Percentiles rank a stretch among this genome's conserved stretches.
phyloP scores from a whole-genome alignment of 306 rosid species.

The cucumber (Cucumis sativus) region DNA sequence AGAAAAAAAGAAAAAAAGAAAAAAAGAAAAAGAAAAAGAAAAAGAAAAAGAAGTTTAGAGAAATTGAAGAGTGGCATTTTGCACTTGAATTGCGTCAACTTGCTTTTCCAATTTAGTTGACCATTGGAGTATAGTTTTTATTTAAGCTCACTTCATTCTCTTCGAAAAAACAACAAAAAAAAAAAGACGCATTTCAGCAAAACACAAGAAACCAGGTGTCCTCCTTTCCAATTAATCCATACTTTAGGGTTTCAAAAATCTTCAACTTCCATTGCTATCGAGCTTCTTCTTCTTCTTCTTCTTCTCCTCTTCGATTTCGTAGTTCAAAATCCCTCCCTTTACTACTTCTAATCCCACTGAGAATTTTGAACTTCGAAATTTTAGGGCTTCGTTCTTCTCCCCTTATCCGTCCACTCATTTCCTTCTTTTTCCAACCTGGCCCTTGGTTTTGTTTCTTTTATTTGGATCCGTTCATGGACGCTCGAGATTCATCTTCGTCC shows the following conservation, averaged over 20 bases:
- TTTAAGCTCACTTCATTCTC: background rate
- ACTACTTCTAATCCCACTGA: background rate
- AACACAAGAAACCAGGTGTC: constrained; percentile 11
- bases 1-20: too few relatives aligned
- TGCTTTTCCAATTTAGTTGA: constrained; percentile 1
- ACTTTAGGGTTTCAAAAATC: constrained; percentile 22
- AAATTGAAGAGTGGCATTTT: background rate
- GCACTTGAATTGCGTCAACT: background rate
- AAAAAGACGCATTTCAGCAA: background rate
- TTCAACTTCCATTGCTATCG: background rate
- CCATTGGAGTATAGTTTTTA: background rate
- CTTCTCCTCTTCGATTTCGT: background rate
- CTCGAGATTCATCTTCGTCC: constrained; percentile 47
- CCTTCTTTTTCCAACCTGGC: background rate
- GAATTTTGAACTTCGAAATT: constrained; percentile 10
- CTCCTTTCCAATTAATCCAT: constrained; percentile 2
- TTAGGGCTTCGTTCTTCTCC: background rate
- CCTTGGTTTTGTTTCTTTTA: constrained; percentile 18
- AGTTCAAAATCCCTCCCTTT: background rate
- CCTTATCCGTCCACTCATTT: background rate
- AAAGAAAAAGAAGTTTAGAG: background rate
- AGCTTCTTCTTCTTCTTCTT: background rate
- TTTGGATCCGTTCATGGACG: constrained; percentile 74
- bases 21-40: background rate
- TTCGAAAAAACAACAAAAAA: background rate